A percentile compares a stretch with the other conserved stretches of the same genome.
These are phyloP conservation scores for Chlorella sp. DNA, from an alignment of 139 green algal genomes.

Conservation along the genomic window DNA sequence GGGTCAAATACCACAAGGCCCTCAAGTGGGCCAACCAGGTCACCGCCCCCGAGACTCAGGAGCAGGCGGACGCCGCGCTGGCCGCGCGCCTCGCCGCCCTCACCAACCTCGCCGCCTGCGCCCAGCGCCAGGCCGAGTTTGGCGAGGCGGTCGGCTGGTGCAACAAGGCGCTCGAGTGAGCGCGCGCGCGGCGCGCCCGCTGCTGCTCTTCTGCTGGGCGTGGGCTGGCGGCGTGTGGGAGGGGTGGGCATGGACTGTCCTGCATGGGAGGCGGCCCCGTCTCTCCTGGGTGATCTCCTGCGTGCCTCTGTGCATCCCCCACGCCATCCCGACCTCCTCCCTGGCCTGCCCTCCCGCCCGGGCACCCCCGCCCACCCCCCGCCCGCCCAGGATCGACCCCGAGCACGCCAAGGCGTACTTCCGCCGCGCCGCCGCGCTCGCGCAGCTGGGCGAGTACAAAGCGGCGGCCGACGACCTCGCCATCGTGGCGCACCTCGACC, in stretches of 20 bases:
- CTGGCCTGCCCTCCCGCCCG: not conserved
- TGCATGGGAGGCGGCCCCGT: too few species aligned
- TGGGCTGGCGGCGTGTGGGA: too few species aligned
- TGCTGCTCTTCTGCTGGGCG: too few species aligned
- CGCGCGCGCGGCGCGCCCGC: too few species aligned
- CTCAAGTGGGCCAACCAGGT: slow-evolving; percentile 27
- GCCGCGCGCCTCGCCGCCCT: slow-evolving; percentile 20
- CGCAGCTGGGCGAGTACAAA: slow-evolving; percentile 24
- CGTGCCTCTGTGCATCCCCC: not conserved
- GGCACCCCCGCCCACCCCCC: not conserved
- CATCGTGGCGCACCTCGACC: slow-evolving; percentile 16
- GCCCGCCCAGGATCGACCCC: slow-evolving; percentile 16
- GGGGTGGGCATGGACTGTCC: too few species aligned
- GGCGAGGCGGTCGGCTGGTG: slow-evolving; percentile 40
- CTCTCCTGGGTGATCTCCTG: not conserved
- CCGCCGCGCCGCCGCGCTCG: slow-evolving; percentile 18
- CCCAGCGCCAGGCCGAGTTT: slow-evolving; percentile 21
- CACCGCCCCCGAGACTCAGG: slow-evolving; percentile 22
- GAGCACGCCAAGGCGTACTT: slow-evolving; percentile 41
- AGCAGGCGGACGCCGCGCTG: slow-evolving; percentile 4
- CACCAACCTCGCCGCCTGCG: slow-evolving; percentile 35
- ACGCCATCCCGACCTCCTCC: not conserved
- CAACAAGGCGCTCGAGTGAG: slow-evolving; percentile 39
- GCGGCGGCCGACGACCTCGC: slow-evolving; percentile 25
- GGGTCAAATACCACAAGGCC: slow-evolving; percentile 36